Base-by-base conservation (phyloP, 2,329 filamentous ascomycete species). In the Diplodia corticola region DNA sequence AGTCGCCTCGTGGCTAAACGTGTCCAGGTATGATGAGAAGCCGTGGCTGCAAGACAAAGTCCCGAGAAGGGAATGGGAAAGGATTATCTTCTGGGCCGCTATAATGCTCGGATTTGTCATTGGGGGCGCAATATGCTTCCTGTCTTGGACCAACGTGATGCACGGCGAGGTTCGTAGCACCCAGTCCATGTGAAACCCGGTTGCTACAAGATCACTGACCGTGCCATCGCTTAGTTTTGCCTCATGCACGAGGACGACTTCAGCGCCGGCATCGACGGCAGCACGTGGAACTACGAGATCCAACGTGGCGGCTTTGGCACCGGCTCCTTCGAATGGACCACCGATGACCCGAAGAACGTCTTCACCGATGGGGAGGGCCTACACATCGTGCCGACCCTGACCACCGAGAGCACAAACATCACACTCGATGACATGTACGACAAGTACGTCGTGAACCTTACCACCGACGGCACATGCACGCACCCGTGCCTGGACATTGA, bases 281-380 rank as follows among this genome's bases (percentile, higher is more conserved):
- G 73, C 53, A 71, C 82, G n/a, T 86, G 84, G 84, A 79, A 78
- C 13, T 79, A 81, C 67, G 81, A 85, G 69, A 79, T 83, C 26
- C 78, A 83, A 71, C 73, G 80, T 61, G 76, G 76, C 51, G 74
- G 74, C 57, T 79, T 74, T 68, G 74, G 82, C 63, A 81, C 78
- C 13, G 82, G 82, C 20, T 77, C 80, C 33, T 86, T 86, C 69
- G 60, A 85, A 75, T 84, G 82, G 83, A 85, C 84, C 0, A 85
- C 84, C 10, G 75, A 73, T 2, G 82, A 84, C 68, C 67, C 74
- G 1, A 72, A 72, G 63, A 85, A 86, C 71, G 74, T 80, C 12
- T 85, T 81, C 71, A 76, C 81, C 49, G 81, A 84, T 69, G 72
- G 69, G 0, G 73, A 80, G 28, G 83, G 82, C 20, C 77, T 85